Evolutionary conservation across 495 filamentous ascomycete species (phyloP).

Genomic region (Penicillium atrosanguineum): DNA sequence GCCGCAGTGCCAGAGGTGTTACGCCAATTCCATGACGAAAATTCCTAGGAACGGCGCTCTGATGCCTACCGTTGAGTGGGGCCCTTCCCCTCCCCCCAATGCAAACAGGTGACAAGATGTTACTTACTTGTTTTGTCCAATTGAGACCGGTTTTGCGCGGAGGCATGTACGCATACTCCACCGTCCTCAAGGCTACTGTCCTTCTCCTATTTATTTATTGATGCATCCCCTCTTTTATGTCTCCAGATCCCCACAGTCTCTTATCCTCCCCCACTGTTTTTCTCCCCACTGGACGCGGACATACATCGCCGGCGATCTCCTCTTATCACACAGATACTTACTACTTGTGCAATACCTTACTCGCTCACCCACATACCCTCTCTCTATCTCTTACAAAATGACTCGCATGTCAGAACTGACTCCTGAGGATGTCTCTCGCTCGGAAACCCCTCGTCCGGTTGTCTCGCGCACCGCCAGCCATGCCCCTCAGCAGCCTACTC

Average conservation of each 20-base stretch:
- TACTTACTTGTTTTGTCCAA: slow-evolving; percentile 13
- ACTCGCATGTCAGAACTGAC: slow-evolving; percentile 61
- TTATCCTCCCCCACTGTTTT: slow-evolving; percentile 3
- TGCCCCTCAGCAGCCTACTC: slow-evolving; percentile 8
- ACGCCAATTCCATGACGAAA: slow-evolving; percentile 39
- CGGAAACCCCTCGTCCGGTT: slow-evolving; percentile 27
- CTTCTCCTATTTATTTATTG: neutral
- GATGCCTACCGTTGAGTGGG: slow-evolving; percentile 31
- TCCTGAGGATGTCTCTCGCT: slow-evolving; percentile 39
- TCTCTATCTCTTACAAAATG: slow-evolving; percentile 49
- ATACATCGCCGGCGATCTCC: slow-evolving; percentile 9
- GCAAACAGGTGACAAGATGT: neutral
- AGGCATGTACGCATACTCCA: slow-evolving; percentile 13
- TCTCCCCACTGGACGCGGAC: slow-evolving; percentile 2
- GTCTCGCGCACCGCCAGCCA: slow-evolving; percentile 25
- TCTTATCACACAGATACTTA: neutral
- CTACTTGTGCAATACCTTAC: neutral
- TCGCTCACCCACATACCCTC: slow-evolving; percentile 2
- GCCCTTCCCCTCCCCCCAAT: slow-evolving; percentile 8
- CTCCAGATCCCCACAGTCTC: slow-evolving; percentile 1
- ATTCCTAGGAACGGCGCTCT: slow-evolving; percentile 36
- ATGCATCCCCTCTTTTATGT: slow-evolving; percentile 1
- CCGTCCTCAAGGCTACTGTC: neutral
- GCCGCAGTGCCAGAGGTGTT: slow-evolving; percentile 2
- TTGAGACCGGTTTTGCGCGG: slow-evolving; percentile 13